phyloP scores from a whole-genome alignment of 2,329 filamentous ascomycete genomes.

The Ceratocystis colombiana region DNA sequence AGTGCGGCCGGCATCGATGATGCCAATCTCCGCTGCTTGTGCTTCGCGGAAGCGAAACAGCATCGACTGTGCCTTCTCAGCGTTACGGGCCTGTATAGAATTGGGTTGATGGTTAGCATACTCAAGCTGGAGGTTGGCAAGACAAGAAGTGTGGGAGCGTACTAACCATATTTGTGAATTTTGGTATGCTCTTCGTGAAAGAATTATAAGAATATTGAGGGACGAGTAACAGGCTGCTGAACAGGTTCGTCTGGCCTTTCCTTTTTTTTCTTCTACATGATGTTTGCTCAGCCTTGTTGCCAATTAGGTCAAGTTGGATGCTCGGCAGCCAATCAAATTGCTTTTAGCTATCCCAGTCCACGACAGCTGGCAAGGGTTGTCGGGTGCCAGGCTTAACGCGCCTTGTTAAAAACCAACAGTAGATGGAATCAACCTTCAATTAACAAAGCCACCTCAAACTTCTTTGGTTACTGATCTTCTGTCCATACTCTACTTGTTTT shows the following conservation, averaged over 20 bases:
- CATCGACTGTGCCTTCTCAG: slow-evolving; percentile 98
- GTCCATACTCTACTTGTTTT: not conserved
- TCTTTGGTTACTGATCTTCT: not conserved
- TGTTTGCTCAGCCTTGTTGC: slow-evolving; percentile 11
- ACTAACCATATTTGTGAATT: slow-evolving; percentile 16
- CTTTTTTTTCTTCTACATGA: not conserved
- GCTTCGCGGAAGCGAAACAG: slow-evolving; percentile 98
- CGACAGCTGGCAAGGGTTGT: not conserved
- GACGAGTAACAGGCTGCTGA: not conserved
- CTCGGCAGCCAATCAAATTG: slow-evolving; percentile 1
- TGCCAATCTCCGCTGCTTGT: slow-evolving; percentile 90
- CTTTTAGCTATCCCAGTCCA: not conserved
- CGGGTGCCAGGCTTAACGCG: not conserved
- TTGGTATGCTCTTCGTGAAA: not conserved
- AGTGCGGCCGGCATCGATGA: slow-evolving; percentile 83
- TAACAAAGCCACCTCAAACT: not conserved
- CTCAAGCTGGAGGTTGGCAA: not conserved
- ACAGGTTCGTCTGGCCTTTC: not conserved
- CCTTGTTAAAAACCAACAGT: not conserved
- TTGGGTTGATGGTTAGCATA: not conserved
- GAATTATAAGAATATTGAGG: not conserved
- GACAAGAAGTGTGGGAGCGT: not conserved
- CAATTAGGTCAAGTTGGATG: not conserved
- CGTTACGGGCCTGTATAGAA: slow-evolving; percentile 73
- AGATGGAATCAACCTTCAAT: not conserved